Evolutionary conservation across 2,329 filamentous ascomycete species (phyloP).

Genomic region (Metarhizium brunneum): DNA sequence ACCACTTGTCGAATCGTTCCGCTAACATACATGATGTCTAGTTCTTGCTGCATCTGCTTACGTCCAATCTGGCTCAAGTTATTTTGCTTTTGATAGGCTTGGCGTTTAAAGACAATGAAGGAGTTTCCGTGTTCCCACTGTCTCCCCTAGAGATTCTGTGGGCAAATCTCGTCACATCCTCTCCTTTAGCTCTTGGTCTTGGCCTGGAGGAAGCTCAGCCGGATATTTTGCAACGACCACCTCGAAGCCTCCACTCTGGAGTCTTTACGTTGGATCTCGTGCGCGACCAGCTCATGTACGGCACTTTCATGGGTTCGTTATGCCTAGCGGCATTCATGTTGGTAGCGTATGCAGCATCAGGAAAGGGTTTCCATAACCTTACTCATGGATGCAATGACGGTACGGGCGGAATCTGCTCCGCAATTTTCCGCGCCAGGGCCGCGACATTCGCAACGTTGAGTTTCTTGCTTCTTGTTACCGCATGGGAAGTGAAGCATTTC

Average conservation of each 20-base stretch:
- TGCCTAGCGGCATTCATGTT: constrained; percentile 52
- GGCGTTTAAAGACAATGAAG: constrained; percentile 52
- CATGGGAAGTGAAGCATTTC: constrained; percentile 68
- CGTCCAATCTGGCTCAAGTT: constrained; percentile 63
- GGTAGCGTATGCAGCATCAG: constrained; percentile 42
- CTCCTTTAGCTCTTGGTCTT: constrained; percentile 61
- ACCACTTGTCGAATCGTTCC: not conserved
- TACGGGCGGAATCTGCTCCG: constrained; percentile 39
- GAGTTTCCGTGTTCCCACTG: constrained; percentile 58
- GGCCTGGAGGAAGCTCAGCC: constrained; percentile 61
- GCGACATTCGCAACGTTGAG: constrained; percentile 62
- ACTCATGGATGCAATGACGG: constrained; percentile 48
- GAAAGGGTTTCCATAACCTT: constrained; percentile 38
- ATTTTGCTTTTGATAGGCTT: constrained; percentile 59
- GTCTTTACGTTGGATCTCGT: constrained; percentile 58
- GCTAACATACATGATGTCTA: constrained; percentile 14
- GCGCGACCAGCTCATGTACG: constrained; percentile 49
- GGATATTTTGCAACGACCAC: constrained; percentile 58
- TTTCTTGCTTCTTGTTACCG: constrained; percentile 58
- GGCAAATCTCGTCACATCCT: constrained; percentile 68
- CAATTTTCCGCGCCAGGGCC: constrained; percentile 55
- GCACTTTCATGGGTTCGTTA: constrained; percentile 52
- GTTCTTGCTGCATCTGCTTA: constrained; percentile 56
- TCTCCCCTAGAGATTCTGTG: constrained; percentile 67
- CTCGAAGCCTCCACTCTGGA: constrained; percentile 49